phyloP scores from a whole-genome alignment of 371 early-diverging fungal species.

The Saksenaea oblongispora region DNA sequence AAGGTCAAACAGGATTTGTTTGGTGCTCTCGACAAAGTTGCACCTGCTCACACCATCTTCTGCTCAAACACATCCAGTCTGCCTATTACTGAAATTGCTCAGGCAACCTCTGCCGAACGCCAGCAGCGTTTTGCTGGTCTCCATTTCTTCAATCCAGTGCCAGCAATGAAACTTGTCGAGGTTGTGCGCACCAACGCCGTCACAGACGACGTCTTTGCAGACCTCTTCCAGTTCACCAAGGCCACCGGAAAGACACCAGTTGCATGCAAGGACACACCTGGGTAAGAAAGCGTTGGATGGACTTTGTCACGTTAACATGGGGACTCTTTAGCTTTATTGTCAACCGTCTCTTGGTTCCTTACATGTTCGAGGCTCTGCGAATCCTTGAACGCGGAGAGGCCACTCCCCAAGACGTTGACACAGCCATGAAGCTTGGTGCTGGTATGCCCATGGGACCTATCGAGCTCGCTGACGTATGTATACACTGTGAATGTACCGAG shows the following conservation, averaged over 20 bases:
- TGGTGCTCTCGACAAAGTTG: slow-evolving; percentile 64
- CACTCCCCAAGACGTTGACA: slow-evolving; percentile 85
- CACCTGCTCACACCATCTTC: slow-evolving; percentile 78
- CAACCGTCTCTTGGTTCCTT: slow-evolving; percentile 95
- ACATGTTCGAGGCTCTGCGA: slow-evolving; percentile 92
- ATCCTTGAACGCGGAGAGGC: slow-evolving; percentile 93
- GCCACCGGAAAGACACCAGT: slow-evolving; percentile 87
- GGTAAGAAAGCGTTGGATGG: slow-evolving; percentile 50
- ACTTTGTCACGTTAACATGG: neutral
- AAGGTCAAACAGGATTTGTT: slow-evolving; percentile 85
- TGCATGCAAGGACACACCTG: slow-evolving; percentile 96
- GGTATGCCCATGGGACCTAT: slow-evolving; percentile 99
- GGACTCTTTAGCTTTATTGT: slow-evolving; percentile 79
- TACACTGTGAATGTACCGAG: neutral
- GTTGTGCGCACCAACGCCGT: slow-evolving; percentile 79
- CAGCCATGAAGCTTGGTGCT: slow-evolving; percentile 97
- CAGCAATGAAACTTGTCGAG: slow-evolving; percentile 97
- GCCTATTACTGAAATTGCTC: slow-evolving; percentile 82
- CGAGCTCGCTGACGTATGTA: slow-evolving; percentile 85
- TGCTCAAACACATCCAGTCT: slow-evolving; percentile 92
- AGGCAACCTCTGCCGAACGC: slow-evolving; percentile 56
- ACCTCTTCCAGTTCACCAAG: slow-evolving; percentile 67
- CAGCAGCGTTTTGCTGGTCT: slow-evolving; percentile 78
- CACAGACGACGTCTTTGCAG: slow-evolving; percentile 57
- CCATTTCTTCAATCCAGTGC: slow-evolving; percentile 97